A percentile compares a stretch with the other conserved stretches of the same genome.
Evolutionary conservation across 176 grass and related monocot species (phyloP).

Genomic region (Pharus latifolius): DNA sequence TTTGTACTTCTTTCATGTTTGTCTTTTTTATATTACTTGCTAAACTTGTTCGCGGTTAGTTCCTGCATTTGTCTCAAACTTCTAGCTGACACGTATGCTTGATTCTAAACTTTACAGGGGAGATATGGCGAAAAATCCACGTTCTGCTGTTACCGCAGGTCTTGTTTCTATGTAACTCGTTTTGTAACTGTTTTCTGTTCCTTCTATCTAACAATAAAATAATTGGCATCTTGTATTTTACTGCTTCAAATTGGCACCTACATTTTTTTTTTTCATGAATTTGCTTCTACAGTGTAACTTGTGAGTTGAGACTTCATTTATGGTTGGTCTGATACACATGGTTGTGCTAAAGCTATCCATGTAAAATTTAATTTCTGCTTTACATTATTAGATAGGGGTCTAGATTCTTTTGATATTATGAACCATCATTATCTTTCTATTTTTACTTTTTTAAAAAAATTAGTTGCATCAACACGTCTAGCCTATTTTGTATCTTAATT

Average conservation of each 20-base stretch:
- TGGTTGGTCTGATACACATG: no score
- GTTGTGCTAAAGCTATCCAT: no score
- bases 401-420: no score
- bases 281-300: neutral
- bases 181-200: neutral
- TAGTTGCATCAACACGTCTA: no score
- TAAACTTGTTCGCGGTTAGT: neutral
- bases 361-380: no score
- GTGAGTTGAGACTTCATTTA: neutral
- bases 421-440: no score
- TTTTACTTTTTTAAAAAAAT: no score
- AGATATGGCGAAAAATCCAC: conserved; percentile 21
- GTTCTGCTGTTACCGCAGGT: conserved; percentile 18
- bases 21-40: neutral
- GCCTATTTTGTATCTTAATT: no score
- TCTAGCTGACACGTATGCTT: conserved; percentile 5
- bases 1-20: neutral
- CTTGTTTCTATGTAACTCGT: neutral
- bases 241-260: neutral
- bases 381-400: no score
- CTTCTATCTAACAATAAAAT: neutral
- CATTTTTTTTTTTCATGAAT: neutral
- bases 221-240: neutral
- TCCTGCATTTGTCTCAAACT: conserved; percentile 4
- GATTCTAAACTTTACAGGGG: conserved; percentile 23